phyloP scores from a whole-genome alignment of 2,329 filamentous ascomycete genomes.

The Exophiala xenobiotica region DNA sequence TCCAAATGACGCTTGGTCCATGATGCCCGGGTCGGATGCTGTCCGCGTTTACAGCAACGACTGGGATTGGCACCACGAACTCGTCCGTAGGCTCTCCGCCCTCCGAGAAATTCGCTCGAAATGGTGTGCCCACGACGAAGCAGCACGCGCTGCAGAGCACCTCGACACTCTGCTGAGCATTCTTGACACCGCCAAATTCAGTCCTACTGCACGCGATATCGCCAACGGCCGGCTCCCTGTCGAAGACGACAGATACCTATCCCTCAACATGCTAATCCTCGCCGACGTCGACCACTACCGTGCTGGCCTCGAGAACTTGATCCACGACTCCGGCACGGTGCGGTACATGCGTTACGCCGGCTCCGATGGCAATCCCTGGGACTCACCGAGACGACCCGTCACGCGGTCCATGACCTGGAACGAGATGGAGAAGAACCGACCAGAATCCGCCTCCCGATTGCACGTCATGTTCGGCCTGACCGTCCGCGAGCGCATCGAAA shows the following conservation, averaged over 20 bases:
- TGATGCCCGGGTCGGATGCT: conserved; percentile 7
- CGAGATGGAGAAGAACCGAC: conserved; percentile 15
- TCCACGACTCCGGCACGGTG: conserved; percentile 14
- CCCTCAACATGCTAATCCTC: conserved; percentile 25
- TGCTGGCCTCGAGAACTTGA: conserved; percentile 21
- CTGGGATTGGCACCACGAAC: conserved; percentile 28
- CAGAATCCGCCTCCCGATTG: conserved; percentile 24
- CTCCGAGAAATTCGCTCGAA: conserved; percentile 10
- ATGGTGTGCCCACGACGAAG: conserved; percentile 2
- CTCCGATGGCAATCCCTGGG: conserved; percentile 8
- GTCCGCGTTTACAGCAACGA: not conserved
- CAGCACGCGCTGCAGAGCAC: conserved; percentile 2
- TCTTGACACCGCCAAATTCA: conserved; percentile 29
- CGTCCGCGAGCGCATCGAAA: conserved; percentile 20
- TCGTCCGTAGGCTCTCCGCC: conserved; percentile 17
- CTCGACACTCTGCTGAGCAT: conserved; percentile 25
- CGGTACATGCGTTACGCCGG: not conserved
- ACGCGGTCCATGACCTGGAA: conserved; percentile 17
- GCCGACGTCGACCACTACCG: conserved; percentile 11
- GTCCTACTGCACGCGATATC: conserved; percentile 20
- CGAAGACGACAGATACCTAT: conserved; percentile 26
- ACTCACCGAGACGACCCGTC: conserved; percentile 5
- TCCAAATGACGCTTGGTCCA: conserved; percentile 26
- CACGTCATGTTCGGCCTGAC: conserved; percentile 31
- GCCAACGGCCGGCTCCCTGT: conserved; percentile 14